Evolutionary conservation across 164 flowering plant species (phyloP).

Genomic region (Macadamia integrifolia): DNA sequence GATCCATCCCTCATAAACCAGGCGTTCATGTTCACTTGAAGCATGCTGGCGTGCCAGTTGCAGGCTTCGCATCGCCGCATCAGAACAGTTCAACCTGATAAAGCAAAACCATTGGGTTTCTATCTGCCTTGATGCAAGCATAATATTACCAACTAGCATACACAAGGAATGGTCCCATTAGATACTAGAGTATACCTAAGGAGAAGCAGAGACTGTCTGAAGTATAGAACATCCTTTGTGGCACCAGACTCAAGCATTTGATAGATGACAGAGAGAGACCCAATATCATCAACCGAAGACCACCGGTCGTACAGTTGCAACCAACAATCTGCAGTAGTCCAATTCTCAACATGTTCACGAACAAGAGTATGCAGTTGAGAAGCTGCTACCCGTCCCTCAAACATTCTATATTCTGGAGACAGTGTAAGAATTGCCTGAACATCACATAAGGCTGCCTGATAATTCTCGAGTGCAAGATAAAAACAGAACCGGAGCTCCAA

Average conservation of each 20-base stretch:
- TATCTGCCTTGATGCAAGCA: background rate
- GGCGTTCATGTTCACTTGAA: slow-evolving; percentile 73
- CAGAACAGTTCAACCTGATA: slow-evolving; percentile 87
- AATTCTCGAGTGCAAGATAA: slow-evolving; percentile 78
- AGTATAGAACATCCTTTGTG: slow-evolving; percentile 87
- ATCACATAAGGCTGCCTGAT: slow-evolving; percentile 74
- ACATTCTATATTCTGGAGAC: slow-evolving; percentile 77
- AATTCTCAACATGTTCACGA: slow-evolving; percentile 84
- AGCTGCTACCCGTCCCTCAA: slow-evolving; percentile 88
- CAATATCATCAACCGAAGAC: slow-evolving; percentile 99
- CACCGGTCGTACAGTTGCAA: slow-evolving; percentile 86
- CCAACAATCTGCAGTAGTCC: slow-evolving; percentile 99
- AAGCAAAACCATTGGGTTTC: slow-evolving; percentile 7
- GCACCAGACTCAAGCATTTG: slow-evolving; percentile 99
- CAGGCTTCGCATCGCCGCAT: slow-evolving; percentile 97
- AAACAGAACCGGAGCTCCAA: slow-evolving; percentile 90
- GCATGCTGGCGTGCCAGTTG: slow-evolving; percentile 93
- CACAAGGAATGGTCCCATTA: background rate
- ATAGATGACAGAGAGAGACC: slow-evolving; percentile 92
- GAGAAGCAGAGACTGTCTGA: slow-evolving; percentile 96
- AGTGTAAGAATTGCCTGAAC: slow-evolving; percentile 94
- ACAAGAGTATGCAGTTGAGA: slow-evolving; percentile 78
- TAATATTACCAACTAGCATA: background rate
- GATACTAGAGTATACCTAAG: slow-evolving; percentile 55
- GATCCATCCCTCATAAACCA: slow-evolving; percentile 99